Conservation (phyloP, 2,329 filamentous ascomycete genomes). For the Hypoxylon sp. region DNA sequence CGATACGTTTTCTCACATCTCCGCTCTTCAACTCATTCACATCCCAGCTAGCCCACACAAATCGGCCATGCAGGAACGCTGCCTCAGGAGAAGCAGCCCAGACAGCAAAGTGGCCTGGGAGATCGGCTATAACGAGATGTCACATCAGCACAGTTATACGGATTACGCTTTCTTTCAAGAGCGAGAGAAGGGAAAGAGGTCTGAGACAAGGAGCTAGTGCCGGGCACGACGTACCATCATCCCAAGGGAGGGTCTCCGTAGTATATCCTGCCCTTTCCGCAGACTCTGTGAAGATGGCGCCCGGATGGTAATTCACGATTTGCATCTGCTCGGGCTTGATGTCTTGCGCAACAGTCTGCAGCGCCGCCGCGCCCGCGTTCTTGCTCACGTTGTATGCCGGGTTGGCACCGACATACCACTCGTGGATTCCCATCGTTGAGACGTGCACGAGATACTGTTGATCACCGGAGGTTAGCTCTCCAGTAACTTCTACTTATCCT, state of each 20-base stretch:
- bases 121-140: slow-evolving; percentile 36
- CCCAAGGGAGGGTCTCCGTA: slow-evolving; percentile 48
- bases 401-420: slow-evolving; percentile 41
- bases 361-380: slow-evolving; percentile 54
- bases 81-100: slow-evolving; percentile 59
- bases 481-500: background rate
- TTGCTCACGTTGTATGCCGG: slow-evolving; percentile 59
- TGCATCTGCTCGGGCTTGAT: slow-evolving; percentile 55
- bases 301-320: slow-evolving; percentile 60
- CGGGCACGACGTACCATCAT: slow-evolving; percentile 49
- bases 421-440: slow-evolving; percentile 53
- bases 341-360: slow-evolving; percentile 60
- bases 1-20: slow-evolving; percentile 48
- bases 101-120: slow-evolving; percentile 57
- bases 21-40: slow-evolving; percentile 57
- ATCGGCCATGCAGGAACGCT: slow-evolving; percentile 57
- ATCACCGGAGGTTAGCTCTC: background rate
- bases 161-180: background rate
- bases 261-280: slow-evolving; percentile 47
- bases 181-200: background rate
- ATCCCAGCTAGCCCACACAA: slow-evolving; percentile 60
- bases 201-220: background rate
- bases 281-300: slow-evolving; percentile 55
- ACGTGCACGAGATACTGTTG: slow-evolving; percentile 54
- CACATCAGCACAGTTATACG: background rate